Evolutionary conservation across 257 asterid species (phyloP).

Genomic region (Plantago major): DNA sequence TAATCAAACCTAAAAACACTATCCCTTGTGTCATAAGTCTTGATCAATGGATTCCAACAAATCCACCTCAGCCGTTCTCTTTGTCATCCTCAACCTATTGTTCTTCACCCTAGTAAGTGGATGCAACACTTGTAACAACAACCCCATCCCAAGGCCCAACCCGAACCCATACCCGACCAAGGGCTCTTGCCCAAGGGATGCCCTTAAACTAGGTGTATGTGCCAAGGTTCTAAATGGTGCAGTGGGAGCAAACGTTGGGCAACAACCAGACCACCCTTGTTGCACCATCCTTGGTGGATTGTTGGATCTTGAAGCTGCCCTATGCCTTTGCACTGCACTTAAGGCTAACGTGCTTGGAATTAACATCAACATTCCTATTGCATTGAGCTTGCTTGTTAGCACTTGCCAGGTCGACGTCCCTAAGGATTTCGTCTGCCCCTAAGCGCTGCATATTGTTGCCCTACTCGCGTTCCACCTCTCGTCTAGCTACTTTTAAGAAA

Average conservation of each 20-base stretch:
- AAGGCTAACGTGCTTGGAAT: slow-evolving; percentile 32
- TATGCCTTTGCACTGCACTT: slow-evolving; percentile 34
- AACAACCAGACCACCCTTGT: slow-evolving; percentile 16
- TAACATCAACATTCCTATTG: slow-evolving; percentile 27
- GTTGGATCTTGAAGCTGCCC: slow-evolving; percentile 29
- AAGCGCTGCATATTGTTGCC: not conserved
- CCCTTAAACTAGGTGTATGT: slow-evolving; percentile 20
- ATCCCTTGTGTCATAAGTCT: not conserved
- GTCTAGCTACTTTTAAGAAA: not conserved
- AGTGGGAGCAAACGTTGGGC: slow-evolving; percentile 3
- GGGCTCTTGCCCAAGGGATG: slow-evolving; percentile 21
- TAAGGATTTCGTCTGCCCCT: slow-evolving; percentile 19
- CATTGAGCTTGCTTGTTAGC: slow-evolving; percentile 28
- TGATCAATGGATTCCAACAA: not conserved
- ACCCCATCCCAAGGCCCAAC: slow-evolving; percentile 2
- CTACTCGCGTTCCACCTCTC: not conserved
- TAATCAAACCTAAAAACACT: not conserved
- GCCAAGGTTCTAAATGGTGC: slow-evolving; percentile 10
- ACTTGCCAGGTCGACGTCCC: slow-evolving; percentile 24
- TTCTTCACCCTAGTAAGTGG: slow-evolving; percentile 5
- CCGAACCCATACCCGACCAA: slow-evolving; percentile 3
- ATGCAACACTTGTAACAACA: not conserved
- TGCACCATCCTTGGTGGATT: slow-evolving; percentile 7
- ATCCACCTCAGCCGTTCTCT: slow-evolving; percentile 7
- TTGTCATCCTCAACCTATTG: not conserved